phyloP scores from a whole-genome alignment of 768 basidiomycete genomes.

The Suillus subluteus region DNA sequence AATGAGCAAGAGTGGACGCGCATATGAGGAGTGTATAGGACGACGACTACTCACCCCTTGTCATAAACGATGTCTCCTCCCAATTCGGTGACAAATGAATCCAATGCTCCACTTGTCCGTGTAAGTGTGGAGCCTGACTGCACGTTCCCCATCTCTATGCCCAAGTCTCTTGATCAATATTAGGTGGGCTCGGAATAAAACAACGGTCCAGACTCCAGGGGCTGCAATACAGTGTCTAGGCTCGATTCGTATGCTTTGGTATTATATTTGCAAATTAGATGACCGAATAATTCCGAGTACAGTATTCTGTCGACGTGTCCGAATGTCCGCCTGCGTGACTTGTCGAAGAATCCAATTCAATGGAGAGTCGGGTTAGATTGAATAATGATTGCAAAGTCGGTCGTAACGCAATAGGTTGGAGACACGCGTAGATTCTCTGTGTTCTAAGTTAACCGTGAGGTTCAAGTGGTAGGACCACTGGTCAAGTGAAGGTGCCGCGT shows the following conservation, averaged over 20 bases:
- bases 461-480: neutral
- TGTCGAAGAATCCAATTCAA: neutral
- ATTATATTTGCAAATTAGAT: neutral
- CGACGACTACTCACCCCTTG: conserved; percentile 63
- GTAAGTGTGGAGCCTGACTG: conserved; percentile 73
- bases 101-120: conserved; percentile 78
- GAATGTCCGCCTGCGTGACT: neutral
- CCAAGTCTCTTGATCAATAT: neutral
- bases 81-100: conserved; percentile 90
- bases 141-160: conserved; percentile 70
- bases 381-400: neutral
- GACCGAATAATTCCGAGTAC: neutral
- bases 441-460: neutral
- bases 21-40: neutral
- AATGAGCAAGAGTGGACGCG: neutral
- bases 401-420: neutral
- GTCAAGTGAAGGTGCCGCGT: neutral
- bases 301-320: neutral
- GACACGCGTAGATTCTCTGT: neutral
- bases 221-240: neutral
- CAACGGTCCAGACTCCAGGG: neutral
- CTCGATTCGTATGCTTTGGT: neutral
- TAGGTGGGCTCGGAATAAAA: neutral
- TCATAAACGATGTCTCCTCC: conserved; percentile 89
- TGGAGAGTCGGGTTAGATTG: neutral